A percentile compares a stretch with the other conserved stretches of the same genome.
Evolutionary conservation across 495 filamentous ascomycete species (phyloP).

Genomic region (Aspergillus baeticus): DNA sequence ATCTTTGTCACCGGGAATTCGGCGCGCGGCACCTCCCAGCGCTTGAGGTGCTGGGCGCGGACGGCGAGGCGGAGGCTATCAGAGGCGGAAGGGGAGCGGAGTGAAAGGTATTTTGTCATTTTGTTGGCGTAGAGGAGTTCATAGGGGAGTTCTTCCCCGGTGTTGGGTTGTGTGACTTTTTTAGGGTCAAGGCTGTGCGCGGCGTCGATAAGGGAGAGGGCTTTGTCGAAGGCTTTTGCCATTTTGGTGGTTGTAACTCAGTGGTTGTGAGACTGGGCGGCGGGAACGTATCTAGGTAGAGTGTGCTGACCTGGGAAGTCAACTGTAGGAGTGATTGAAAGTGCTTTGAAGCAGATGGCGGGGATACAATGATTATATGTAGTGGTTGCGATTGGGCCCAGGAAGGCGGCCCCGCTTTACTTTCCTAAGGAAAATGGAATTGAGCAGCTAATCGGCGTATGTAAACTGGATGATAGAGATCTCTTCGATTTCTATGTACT

Average conservation of each 20-base stretch:
- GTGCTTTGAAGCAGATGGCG: neutral
- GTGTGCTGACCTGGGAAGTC: neutral
- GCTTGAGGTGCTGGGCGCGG: constrained; percentile 77
- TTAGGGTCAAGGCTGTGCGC: constrained; percentile 71
- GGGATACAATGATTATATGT: neutral
- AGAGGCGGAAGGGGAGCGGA: constrained; percentile 54
- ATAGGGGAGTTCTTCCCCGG: constrained; percentile 49
- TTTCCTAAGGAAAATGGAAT: too few species aligned
- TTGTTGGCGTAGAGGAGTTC: constrained; percentile 78
- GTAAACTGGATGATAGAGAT: constrained; percentile 6
- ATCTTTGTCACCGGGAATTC: constrained; percentile 66
- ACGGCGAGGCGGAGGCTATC: constrained; percentile 68
- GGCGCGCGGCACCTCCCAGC: constrained; percentile 75
- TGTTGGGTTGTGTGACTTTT: constrained; percentile 22
- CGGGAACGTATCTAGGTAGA: too few species aligned
- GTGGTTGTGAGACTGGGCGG: too few species aligned
- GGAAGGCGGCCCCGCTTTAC: neutral
- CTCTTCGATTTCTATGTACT: constrained; percentile 9
- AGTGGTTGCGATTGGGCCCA: neutral
- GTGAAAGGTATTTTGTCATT: constrained; percentile 68
- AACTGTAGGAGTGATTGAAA: neutral
- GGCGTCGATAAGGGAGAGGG: constrained; percentile 65
- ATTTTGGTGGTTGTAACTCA: constrained; percentile 8
- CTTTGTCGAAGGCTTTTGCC: constrained; percentile 36
- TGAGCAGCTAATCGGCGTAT: too few species aligned